These are phyloP conservation scores for Aspergillus alliaceus DNA, from an alignment of 2,329 filamentous ascomycete genomes.

Conservation along the genomic window DNA sequence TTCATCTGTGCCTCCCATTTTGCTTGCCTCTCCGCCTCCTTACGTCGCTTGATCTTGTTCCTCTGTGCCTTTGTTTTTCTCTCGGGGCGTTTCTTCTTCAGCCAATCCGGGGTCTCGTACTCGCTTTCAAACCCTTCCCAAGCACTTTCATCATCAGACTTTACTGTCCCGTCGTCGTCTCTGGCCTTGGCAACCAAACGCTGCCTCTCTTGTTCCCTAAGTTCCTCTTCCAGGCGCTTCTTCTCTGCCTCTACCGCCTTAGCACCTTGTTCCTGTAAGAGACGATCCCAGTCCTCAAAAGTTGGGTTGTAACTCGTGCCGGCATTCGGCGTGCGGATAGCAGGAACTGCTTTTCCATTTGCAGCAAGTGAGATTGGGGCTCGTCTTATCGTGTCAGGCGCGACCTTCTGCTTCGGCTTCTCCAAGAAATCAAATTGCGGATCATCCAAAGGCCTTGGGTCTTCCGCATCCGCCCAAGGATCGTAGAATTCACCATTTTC, in stretches of 20 bases:
- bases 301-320: conserved; percentile 91
- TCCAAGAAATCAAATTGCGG: conserved; percentile 66
- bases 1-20: conserved; percentile 76
- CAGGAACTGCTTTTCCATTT: conserved; percentile 74
- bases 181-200: conserved; percentile 73
- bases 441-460: conserved; percentile 45
- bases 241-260: conserved; percentile 78
- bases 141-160: conserved; percentile 83
- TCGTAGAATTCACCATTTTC: conserved; percentile 67
- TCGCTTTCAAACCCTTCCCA: conserved; percentile 90
- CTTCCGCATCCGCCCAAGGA: conserved; percentile 66
- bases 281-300: conserved; percentile 80
- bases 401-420: conserved; percentile 64
- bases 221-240: conserved; percentile 67
- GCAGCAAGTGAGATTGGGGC: conserved; percentile 80
- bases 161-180: conserved; percentile 71
- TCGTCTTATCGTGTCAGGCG: conserved; percentile 72
- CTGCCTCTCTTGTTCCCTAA: conserved; percentile 64
- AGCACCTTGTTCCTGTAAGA: conserved; percentile 71
- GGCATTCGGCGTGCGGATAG: conserved; percentile 74
- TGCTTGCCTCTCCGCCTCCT: conserved; percentile 76
- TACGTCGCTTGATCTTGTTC: conserved; percentile 84
- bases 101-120: conserved; percentile 64
- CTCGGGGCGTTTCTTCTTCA: conserved; percentile 72
- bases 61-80: conserved; percentile 84